phyloP scores from a whole-genome alignment of 495 filamentous ascomycete genomes.

The Hypomontagnella submonticulosa region DNA sequence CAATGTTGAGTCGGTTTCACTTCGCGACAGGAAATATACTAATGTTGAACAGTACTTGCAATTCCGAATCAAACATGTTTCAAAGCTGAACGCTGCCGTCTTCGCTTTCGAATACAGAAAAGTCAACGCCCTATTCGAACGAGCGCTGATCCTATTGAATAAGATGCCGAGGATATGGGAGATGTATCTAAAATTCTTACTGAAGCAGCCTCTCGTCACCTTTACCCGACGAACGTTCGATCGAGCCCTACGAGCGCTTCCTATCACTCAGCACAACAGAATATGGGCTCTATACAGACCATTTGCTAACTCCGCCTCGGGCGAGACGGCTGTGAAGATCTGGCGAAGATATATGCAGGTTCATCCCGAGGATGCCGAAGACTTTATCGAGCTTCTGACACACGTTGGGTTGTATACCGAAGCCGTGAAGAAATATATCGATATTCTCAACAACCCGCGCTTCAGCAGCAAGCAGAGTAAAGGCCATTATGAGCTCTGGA shows the following conservation, averaged over 20 bases:
- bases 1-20: slow-evolving; percentile 8
- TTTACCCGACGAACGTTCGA: slow-evolving; percentile 92
- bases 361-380: slow-evolving; percentile 94
- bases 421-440: slow-evolving; percentile 92
- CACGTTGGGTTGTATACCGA: slow-evolving; percentile 89
- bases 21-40: slow-evolving; percentile 39
- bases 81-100: slow-evolving; percentile 83
- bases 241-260: slow-evolving; percentile 91
- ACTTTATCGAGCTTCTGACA: slow-evolving; percentile 88
- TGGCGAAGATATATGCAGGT: slow-evolving; percentile 98
- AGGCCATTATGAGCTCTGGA: slow-evolving; percentile 96
- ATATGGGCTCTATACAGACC: slow-evolving; percentile 94
- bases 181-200: slow-evolving; percentile 93
- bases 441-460: slow-evolving; percentile 89
- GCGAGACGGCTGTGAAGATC: slow-evolving; percentile 89
- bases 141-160: slow-evolving; percentile 92
- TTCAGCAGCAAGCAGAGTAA: slow-evolving; percentile 95
- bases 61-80: slow-evolving; percentile 83
- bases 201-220: slow-evolving; percentile 92
- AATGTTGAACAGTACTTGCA: slow-evolving; percentile 76
- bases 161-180: slow-evolving; percentile 99
- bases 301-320: slow-evolving; percentile 93
- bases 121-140: slow-evolving; percentile 95
- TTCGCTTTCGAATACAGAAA: slow-evolving; percentile 87
- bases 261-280: slow-evolving; percentile 95